Base-by-base conservation (phyloP, 1,284 basidiomycete genomes). In the Moesziomyces aphidis region DNA sequence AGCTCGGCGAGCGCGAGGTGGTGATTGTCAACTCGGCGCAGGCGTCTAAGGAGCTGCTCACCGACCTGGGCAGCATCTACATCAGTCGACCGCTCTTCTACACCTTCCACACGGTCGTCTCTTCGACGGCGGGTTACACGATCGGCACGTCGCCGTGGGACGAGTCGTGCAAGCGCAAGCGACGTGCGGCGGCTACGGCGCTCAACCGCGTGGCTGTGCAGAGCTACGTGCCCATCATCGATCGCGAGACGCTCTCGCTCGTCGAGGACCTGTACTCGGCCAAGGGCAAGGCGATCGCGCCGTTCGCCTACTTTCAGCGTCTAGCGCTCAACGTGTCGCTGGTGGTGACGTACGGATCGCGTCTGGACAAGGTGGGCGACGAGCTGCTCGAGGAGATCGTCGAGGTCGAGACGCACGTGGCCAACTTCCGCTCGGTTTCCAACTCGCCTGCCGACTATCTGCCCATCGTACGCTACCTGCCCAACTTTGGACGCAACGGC, bases 101-200 rank as follows among this genome's bases (percentile, higher is more conserved):
- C 50, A 67, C 66, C 23, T 74, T 74, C 54, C 72, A 74, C 62
- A 70, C 70, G 4, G 72, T 74, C 15, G 72, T 74, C 45, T 66
- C 62, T 3, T 71, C 68, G 0, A 74, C 72, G 11, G 72, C 72
- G 5, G 72, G 72, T 2, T 74, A 63, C 55, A 74, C 72, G 1
- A 74, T 74, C 42, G 72, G 72, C 26, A 74, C 72, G 10, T 71
- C 67, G 21, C 72, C 72, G 4, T 74, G 72, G 72, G 72, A 74
- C 54, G 72, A 74, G 31, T 66, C 62, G 48, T 74, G 72, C 59
- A 74, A 74, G 55, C 61, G 72, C 36, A 74, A 74, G 39, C 55
- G 72, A 28, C 51, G 57, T 11, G 72, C 72, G 1, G 72, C 72
- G 28, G 72, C 72, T 15, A 74, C 68, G 4, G 72, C 72, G 11